phyloP scores from a whole-genome alignment of 2,329 filamentous ascomycete species.

The Botrytis cinerea region DNA sequence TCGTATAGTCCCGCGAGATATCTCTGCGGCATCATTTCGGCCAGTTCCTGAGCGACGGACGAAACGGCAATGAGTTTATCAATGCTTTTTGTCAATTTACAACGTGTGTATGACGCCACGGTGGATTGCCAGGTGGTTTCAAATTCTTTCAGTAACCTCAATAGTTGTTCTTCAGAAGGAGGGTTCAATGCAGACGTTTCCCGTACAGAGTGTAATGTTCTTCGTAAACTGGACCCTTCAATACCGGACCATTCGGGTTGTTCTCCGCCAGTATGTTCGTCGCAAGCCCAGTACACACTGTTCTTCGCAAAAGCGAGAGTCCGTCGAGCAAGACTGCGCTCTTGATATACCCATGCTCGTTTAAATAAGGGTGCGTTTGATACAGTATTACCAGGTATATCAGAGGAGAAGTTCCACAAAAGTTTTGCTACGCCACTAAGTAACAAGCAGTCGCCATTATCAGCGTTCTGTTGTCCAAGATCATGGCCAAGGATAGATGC shows the following conservation, averaged over 20 bases:
- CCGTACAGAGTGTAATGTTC: not conserved
- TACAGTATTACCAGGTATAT: not conserved
- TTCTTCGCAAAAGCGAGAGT: not conserved
- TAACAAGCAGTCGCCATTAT: not conserved
- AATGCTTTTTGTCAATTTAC: not conserved
- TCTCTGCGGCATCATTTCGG: not conserved
- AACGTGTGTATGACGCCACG: not conserved
- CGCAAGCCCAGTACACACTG: conserved; percentile 1
- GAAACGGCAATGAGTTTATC: conserved; percentile 5
- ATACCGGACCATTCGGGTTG: not conserved
- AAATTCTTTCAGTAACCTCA: not conserved
- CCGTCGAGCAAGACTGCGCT: not conserved
- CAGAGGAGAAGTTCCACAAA: not conserved
- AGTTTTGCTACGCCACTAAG: not conserved
- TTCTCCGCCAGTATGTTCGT: not conserved
- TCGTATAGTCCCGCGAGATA: not conserved
- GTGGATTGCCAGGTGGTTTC: not conserved
- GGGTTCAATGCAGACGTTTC: not conserved
- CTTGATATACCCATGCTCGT: not conserved
- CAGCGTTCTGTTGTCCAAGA: not conserved
- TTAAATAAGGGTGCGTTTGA: not conserved
- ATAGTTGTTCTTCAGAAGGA: not conserved
- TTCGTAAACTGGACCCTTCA: not conserved
- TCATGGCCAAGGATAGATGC: not conserved
- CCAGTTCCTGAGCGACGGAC: not conserved